phyloP scores from a whole-genome alignment of 768 basidiomycete genomes.

The Auricularia cornea region DNA sequence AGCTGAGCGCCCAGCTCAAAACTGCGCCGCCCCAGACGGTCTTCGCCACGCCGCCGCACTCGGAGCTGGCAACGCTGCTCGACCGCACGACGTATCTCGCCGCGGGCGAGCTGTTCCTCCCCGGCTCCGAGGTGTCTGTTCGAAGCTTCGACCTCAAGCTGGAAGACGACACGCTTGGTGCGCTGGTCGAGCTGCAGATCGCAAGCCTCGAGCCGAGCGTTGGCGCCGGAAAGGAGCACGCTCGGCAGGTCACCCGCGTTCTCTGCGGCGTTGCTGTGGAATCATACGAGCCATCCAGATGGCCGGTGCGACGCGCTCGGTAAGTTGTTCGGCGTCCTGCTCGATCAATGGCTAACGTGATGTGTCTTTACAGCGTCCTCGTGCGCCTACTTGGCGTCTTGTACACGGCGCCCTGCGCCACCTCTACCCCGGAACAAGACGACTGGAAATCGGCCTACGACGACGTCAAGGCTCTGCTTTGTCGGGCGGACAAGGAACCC shows the following conservation, averaged over 20 bases:
- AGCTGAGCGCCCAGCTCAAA: conserved; percentile 22
- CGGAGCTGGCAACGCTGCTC: conserved; percentile 51
- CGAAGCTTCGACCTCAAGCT: conserved; percentile 7
- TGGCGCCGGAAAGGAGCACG: conserved; percentile 41
- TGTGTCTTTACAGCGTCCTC: no score
- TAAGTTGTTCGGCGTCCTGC: neutral
- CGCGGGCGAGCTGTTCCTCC: conserved; percentile 61
- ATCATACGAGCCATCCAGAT: neutral
- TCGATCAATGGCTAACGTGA: no score
- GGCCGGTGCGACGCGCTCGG: neutral
- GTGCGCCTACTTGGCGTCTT: no score
- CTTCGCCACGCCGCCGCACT: conserved; percentile 30
- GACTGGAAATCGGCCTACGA: no score
- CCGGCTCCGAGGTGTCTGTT: conserved; percentile 20
- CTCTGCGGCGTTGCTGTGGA: neutral
- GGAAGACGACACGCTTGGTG: conserved; percentile 33
- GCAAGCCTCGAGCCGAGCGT: conserved; percentile 42
- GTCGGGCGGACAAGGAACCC: neutral
- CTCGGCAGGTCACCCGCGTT: neutral
- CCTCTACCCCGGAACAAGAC: no score
- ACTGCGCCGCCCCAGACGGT: conserved; percentile 26
- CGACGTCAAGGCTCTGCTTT: neutral
- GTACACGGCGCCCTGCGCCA: no score
- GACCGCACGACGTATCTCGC: conserved; percentile 62
- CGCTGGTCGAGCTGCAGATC: conserved; percentile 55